These are phyloP conservation scores for Capsicum baccatum DNA, from an alignment of 257 asterid genomes.

Conservation along the genomic window DNA sequence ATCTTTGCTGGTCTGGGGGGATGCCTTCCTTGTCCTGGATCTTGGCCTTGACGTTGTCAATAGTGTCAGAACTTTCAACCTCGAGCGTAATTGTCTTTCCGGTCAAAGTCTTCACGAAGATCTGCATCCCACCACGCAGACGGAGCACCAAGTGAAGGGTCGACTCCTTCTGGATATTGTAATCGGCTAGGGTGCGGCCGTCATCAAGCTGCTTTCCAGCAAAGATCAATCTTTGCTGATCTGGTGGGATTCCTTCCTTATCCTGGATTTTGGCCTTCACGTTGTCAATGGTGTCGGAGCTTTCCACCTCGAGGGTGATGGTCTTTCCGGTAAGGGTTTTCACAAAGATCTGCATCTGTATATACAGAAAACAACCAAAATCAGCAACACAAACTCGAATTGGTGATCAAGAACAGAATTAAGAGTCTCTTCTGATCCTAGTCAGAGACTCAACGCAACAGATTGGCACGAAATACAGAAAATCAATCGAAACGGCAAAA, in stretches of 20 bases:
- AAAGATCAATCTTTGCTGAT: conserved; percentile 52
- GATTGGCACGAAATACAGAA: no score
- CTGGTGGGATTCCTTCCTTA: conserved; percentile 56
- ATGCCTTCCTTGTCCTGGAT: conserved; percentile 56
- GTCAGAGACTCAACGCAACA: no score
- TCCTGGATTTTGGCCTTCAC: conserved; percentile 55
- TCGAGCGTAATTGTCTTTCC: conserved; percentile 52
- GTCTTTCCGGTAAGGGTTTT: conserved; percentile 50
- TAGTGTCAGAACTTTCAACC: conserved; percentile 51
- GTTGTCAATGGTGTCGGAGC: conserved; percentile 50
- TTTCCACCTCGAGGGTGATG: conserved; percentile 49
- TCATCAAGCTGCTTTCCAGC: conserved; percentile 52
- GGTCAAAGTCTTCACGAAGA: conserved; percentile 43
- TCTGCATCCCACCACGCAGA: conserved; percentile 56
- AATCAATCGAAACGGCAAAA: no score
- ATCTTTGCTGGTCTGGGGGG: conserved; percentile 56
- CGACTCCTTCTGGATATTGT: conserved; percentile 60
- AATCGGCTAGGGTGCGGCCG: conserved; percentile 56
- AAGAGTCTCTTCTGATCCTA: no score
- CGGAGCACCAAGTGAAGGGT: conserved; percentile 62
- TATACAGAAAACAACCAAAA: background rate
- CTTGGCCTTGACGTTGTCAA: conserved; percentile 51
- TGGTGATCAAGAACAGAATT: no score
- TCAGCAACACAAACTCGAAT: background rate
- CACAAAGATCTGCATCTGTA: conserved; percentile 57